Evolutionary conservation across 2,329 filamentous ascomycete species (phyloP).

Genomic region (Epichloe gansuensis): DNA sequence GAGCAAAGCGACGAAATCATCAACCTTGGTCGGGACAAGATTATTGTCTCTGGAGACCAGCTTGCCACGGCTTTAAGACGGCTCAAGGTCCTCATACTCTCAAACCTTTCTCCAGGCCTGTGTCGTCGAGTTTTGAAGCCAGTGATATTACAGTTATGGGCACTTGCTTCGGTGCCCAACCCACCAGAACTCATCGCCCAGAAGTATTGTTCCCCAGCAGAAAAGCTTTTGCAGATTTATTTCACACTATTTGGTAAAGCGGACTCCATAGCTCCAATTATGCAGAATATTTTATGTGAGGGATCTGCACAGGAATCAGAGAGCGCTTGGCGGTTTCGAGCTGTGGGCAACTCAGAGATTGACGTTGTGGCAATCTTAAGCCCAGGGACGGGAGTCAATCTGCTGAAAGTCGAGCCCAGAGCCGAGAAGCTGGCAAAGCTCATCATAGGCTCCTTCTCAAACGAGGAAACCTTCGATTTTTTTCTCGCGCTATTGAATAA

Average conservation of each 20-base stretch:
- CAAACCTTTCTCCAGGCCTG: conserved; percentile 54
- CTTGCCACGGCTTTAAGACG: conserved; percentile 40
- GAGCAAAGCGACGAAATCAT: conserved; percentile 26
- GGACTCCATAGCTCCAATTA: conserved; percentile 34
- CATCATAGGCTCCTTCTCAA: conserved; percentile 35
- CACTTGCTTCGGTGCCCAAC: conserved; percentile 39
- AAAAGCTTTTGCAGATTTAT: conserved; percentile 41
- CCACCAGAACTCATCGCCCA: conserved; percentile 21
- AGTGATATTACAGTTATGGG: conserved; percentile 50
- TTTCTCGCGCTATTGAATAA: conserved; percentile 32
- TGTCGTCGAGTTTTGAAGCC: conserved; percentile 47
- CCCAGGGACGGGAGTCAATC: conserved; percentile 20
- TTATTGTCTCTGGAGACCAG: conserved; percentile 33
- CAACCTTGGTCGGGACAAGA: conserved; percentile 28
- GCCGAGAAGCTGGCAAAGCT: conserved; percentile 35
- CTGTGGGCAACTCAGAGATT: conserved; percentile 32
- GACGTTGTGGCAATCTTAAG: conserved; percentile 29
- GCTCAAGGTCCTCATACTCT: conserved; percentile 42
- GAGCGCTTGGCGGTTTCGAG: conserved; percentile 39
- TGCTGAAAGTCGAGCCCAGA: conserved; percentile 34
- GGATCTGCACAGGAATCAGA: conserved; percentile 27
- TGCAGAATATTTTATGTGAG: conserved; percentile 42
- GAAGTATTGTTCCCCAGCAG: conserved; percentile 31
- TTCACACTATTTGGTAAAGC: conserved; percentile 42
- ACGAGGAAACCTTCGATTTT: conserved; percentile 43